phyloP scores from a whole-genome alignment of 164 flowering plant genomes.

The Kingdonia uniflora region DNA sequence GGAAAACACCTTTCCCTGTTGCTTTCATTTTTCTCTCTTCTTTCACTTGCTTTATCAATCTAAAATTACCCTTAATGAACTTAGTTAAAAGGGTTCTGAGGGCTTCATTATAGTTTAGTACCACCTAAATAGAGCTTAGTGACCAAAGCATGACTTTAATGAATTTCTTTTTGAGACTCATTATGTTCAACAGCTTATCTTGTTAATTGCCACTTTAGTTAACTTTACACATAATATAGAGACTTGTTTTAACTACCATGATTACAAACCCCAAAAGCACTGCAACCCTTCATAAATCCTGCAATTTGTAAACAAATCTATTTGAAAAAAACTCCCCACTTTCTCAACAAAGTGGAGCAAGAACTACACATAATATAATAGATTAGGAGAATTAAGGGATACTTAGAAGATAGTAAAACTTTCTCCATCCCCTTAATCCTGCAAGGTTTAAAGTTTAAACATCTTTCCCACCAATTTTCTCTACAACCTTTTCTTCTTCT shows the following conservation, averaged over 20 bases:
- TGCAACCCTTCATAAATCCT: constrained; percentile 42
- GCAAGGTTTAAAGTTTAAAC: constrained; percentile 28
- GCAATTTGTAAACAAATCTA: constrained; percentile 19
- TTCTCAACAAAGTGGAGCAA: constrained; percentile 60
- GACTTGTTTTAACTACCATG: constrained; percentile 42
- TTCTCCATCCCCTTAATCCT: constrained; percentile 22
- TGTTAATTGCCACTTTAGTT: constrained; percentile 18
- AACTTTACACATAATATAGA: constrained; percentile 34
- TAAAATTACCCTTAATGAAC: no score
- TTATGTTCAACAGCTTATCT: no score
- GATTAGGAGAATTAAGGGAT: constrained; percentile 22
- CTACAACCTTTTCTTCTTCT: constrained; percentile 13
- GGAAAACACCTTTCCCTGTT: no score
- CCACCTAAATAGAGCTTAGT: no score
- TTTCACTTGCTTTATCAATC: no score
- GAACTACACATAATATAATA: constrained; percentile 16
- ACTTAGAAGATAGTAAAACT: no score
- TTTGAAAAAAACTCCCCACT: constrained; percentile 24
- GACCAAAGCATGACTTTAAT: no score
- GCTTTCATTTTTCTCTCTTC: no score
- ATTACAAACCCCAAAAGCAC: constrained; percentile 54
- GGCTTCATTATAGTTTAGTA: no score
- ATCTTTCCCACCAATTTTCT: no score
- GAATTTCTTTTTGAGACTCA: no score
- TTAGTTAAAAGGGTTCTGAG: no score